phyloP scores from a whole-genome alignment of 176 grass and related monocot genomes.

The Oryza coarctata region DNA sequence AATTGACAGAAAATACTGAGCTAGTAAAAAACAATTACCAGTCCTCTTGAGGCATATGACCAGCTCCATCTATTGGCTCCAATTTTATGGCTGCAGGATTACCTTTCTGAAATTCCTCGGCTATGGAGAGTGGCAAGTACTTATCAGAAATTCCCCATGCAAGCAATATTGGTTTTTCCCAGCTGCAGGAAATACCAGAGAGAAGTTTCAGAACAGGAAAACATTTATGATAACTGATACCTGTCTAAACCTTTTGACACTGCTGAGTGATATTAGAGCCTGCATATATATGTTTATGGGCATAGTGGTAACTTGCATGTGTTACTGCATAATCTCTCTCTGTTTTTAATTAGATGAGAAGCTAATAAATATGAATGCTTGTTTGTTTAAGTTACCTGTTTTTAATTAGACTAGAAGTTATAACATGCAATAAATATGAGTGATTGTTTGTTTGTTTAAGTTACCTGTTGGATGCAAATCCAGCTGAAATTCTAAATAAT shows the following conservation, averaged over 20 bases:
- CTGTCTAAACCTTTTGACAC: constrained; percentile 22
- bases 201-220: background rate
- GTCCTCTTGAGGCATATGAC: constrained; percentile 96
- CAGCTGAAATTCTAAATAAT: constrained; percentile 59
- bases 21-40: constrained; percentile 49
- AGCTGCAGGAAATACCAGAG: constrained; percentile 45
- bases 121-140: constrained; percentile 68
- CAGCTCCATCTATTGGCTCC: constrained; percentile 79
- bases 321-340: background rate
- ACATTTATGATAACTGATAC: background rate
- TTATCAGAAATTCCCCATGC: constrained; percentile 91
- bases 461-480: constrained; percentile 85
- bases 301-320: background rate
- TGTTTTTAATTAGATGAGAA: background rate
- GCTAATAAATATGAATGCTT: background rate
- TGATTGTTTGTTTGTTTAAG: constrained; percentile 10
- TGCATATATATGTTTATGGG: background rate
- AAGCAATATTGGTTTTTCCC: constrained; percentile 78
- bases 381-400: constrained; percentile 18
- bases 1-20: background rate
- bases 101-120: constrained; percentile 76
- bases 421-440: background rate
- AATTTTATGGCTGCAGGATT: constrained; percentile 65
- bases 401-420: background rate
- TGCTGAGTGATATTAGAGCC: background rate